Base-by-base conservation (phyloP, 371 early-diverging fungal genomes). In the Mortierella sp. region DNA sequence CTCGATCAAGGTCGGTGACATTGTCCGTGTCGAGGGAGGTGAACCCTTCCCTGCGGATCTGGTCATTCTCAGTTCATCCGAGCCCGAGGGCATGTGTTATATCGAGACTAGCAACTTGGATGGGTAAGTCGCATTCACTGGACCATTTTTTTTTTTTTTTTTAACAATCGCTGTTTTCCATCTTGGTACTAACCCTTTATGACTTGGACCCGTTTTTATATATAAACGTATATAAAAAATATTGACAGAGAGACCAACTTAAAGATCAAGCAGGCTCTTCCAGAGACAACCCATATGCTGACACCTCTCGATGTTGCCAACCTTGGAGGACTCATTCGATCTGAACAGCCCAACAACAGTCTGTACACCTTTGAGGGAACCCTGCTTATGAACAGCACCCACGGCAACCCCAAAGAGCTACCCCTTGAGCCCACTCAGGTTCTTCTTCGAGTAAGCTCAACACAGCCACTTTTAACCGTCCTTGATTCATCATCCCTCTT, bases 41-140 rank as follows among this genome's bases (percentile, higher is more conserved):
- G 93, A 97, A 64, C 86, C 91, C 57, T 93, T 99, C 57, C 97
- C 99, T 12, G 98, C 98, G 19, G 99, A 99, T 84, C 81, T 96
- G 52, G 83, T 95, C 37, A 66, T 97, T 28, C 74, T 97, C 45
- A 94, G 95, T 74, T 91, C 92, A 61, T 89, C 90, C 18, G 96
- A 97, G 70, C 96, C 95, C 11, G 95, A 92, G 81, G 96, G 91
- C 43, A 85, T 95, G 73, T 97, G 97, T 72, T 98, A 96, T 77
- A 92, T 98, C 50, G 98, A 99, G 76, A 98, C 99, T 28, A 94
- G 94, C 69, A 97, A 97, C 82, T 82, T 99, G 68, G 97, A 99
- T 80, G 99, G 99, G 88, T 90, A 84, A 76, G 76, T 30, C n/a
- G n/a, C n/a, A n/a, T n/a, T n/a, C n/a, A n/a, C 23, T 29, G 43